A percentile compares a stretch with the other conserved stretches of the same genome.
These are phyloP conservation scores for Phytophthora tubulina DNA, from an alignment of 352 stramenopile species.

Conservation along the genomic window DNA sequence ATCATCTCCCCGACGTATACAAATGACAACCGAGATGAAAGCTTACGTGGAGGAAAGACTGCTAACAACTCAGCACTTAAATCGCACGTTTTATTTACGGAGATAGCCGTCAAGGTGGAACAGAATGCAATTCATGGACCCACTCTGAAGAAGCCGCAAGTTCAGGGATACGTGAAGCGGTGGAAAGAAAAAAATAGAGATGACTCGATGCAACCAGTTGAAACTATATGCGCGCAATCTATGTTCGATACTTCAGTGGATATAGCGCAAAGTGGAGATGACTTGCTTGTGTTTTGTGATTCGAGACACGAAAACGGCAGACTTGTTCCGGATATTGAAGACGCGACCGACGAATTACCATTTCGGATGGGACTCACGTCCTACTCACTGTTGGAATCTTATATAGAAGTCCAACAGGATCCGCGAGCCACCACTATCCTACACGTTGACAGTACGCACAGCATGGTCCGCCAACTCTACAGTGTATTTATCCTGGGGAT, in stretches of 20 bases:
- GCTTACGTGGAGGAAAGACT: not conserved
- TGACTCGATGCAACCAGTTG: constrained; percentile 16
- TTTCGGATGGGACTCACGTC: not conserved
- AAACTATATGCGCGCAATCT: not conserved
- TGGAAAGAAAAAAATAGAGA: not conserved
- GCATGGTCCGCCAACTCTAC: not conserved
- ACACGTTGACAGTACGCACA: constrained; percentile 9
- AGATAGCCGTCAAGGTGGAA: not conserved
- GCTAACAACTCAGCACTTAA: not conserved
- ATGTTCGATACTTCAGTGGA: not conserved
- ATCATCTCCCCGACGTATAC: no score
- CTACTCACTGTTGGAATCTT: not conserved
- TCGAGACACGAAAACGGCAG: not conserved
- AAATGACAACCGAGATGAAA: no score
- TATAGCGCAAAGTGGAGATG: not conserved
- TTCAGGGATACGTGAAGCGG: not conserved
- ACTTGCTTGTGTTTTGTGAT: constrained; percentile 14
- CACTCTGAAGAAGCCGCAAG: constrained; percentile 1
- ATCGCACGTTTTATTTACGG: not conserved
- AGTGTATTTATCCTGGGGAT: constrained; percentile 9
- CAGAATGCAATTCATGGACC: not conserved
- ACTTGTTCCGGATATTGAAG: constrained; percentile 2
- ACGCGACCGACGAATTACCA: not conserved
- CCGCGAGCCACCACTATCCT: constrained; percentile 1
- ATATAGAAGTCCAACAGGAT: not conserved